Percentiles rank a stretch among this genome's conserved stretches.
Conservation (phyloP, 805 yeast genomes). For the Priceomyces carsonii region DNA sequence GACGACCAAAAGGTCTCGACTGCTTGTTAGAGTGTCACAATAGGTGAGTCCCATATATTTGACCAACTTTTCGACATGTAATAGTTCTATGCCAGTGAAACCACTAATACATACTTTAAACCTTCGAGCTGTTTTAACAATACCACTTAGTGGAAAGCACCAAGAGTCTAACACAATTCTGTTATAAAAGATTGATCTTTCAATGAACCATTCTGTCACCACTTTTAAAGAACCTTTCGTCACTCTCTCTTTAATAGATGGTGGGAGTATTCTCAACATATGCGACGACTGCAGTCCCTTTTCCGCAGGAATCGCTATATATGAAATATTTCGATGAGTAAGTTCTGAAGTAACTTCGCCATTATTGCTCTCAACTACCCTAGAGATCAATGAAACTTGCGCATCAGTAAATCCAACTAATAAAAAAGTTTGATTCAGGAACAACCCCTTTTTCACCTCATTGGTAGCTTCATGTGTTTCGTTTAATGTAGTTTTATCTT, state of each 20-base stretch:
- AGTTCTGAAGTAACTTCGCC: slow-evolving; percentile 33
- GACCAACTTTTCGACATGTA: slow-evolving; percentile 69
- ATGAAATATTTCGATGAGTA: slow-evolving; percentile 26
- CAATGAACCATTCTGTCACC: slow-evolving; percentile 81
- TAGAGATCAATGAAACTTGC: slow-evolving; percentile 37
- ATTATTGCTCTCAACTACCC: slow-evolving; percentile 46
- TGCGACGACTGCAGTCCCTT: slow-evolving; percentile 27
- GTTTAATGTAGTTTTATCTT: slow-evolving; percentile 9
- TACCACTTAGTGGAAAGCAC: slow-evolving; percentile 55
- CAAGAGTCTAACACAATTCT: slow-evolving; percentile 55
- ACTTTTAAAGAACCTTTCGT: slow-evolving; percentile 26
- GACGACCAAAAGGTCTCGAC: slow-evolving; percentile 58
- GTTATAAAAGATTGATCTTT: slow-evolving; percentile 65
- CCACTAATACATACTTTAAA: slow-evolving; percentile 62
- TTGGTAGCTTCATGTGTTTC: slow-evolving; percentile 14
- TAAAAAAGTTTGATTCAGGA: slow-evolving; percentile 43
- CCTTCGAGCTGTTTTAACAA: slow-evolving; percentile 20
- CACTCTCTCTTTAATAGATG: slow-evolving; percentile 21
- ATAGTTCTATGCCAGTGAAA: slow-evolving; percentile 71
- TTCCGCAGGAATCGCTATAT: slow-evolving; percentile 31
- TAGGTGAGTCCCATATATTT: slow-evolving; percentile 52
- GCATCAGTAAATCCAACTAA: slow-evolving; percentile 41
- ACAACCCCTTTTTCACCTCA: slow-evolving; percentile 26
- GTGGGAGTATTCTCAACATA: slow-evolving; percentile 26
- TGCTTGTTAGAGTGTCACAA: slow-evolving; percentile 47